phyloP scores from a whole-genome alignment of 805 yeast species.

The Lachancea lanzarotensis region DNA sequence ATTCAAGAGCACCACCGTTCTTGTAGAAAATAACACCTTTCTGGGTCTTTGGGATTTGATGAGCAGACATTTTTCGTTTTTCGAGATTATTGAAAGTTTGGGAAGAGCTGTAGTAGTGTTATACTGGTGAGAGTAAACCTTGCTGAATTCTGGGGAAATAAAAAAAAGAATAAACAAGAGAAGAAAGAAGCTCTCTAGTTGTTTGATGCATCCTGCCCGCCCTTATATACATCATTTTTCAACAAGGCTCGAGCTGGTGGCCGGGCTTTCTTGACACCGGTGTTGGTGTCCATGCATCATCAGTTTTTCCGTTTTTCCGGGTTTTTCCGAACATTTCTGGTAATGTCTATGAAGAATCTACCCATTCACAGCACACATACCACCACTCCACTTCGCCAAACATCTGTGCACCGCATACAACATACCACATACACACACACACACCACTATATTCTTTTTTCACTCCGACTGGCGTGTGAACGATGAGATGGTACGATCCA shows the following conservation, averaged over 20 bases:
- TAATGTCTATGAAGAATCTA: too few species aligned
- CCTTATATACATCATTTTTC: background rate
- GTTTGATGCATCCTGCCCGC: background rate
- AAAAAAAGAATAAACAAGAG: background rate
- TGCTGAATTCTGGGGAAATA: background rate
- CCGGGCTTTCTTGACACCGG: too few species aligned
- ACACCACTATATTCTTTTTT: too few species aligned
- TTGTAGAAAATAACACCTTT: conserved; percentile 66
- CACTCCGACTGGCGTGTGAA: too few species aligned
- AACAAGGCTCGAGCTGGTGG: too few species aligned
- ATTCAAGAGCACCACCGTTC: conserved; percentile 55
- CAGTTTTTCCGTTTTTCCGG: background rate
- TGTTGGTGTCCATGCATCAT: too few species aligned
- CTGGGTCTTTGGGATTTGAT: conserved; percentile 55
- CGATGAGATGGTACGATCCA: too few species aligned
- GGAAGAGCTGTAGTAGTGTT: background rate
- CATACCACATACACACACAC: background rate
- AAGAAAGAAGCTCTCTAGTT: background rate
- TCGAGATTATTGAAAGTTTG: background rate
- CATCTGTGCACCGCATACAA: background rate
- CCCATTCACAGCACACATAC: too few species aligned
- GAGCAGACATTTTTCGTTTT: conserved; percentile 24
- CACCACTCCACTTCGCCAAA: background rate
- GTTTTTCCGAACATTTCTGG: background rate
- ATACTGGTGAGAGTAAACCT: background rate